Percentiles rank a stretch among this genome's conserved stretches.
phyloP scores from a whole-genome alignment of 2,329 filamentous ascomycete genomes.

The Cylindrodendrum hubeiense region DNA sequence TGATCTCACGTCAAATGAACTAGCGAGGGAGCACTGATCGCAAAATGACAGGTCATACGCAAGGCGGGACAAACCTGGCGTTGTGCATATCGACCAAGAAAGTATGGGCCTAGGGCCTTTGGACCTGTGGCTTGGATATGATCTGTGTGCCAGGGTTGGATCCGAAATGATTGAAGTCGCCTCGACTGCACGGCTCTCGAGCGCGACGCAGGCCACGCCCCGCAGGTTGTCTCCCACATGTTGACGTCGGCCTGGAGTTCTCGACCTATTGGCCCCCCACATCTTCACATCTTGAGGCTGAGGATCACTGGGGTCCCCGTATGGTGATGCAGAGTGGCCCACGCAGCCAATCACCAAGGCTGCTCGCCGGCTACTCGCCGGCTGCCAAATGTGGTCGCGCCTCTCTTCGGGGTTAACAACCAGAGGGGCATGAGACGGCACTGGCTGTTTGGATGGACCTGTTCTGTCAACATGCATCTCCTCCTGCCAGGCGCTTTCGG shows the following conservation, averaged over 20 bases:
- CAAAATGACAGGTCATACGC: conserved; percentile 43
- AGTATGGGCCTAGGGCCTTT: conserved; percentile 28
- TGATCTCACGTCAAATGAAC: conserved; percentile 14
- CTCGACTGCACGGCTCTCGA: conserved; percentile 13
- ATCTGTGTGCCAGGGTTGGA: conserved; percentile 26
- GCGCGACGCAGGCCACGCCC: background rate
- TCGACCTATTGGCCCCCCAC: conserved; percentile 17
- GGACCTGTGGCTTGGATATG: conserved; percentile 30
- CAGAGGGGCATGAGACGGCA: conserved; percentile 21
- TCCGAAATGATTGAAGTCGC: conserved; percentile 27
- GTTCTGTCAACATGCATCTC: conserved; percentile 27
- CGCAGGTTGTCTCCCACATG: conserved; percentile 5
- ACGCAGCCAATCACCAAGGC: conserved; percentile 27
- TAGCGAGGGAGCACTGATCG: conserved; percentile 37
- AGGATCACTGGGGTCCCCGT: conserved; percentile 24
- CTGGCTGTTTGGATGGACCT: conserved; percentile 19
- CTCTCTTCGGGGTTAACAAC: conserved; percentile 12
- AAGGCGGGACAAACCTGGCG: conserved; percentile 36
- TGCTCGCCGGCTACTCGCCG: conserved; percentile 18
- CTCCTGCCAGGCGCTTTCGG: conserved; percentile 17
- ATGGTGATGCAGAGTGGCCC: conserved; percentile 28
- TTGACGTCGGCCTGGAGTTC: conserved; percentile 9
- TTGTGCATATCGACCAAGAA: conserved; percentile 34
- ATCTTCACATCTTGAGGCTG: conserved; percentile 23
- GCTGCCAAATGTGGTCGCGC: conserved; percentile 21